These are phyloP conservation scores for Edaphochlamys debaryana DNA, from an alignment of 139 green algal genomes.

Conservation along the genomic window DNA sequence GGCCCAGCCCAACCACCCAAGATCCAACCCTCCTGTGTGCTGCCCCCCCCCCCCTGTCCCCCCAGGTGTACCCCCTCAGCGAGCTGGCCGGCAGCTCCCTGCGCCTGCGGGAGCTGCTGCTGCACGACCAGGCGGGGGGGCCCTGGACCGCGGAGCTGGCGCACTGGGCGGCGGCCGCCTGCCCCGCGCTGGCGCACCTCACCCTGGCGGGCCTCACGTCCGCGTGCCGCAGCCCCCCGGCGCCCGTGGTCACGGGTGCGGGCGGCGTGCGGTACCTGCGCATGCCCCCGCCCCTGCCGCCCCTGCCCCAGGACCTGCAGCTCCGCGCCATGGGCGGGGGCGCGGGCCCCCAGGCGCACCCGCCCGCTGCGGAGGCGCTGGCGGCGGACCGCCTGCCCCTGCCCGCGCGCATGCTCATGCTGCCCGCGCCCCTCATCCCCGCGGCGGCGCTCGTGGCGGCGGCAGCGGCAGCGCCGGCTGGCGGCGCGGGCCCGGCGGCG, in stretches of 20 bases:
- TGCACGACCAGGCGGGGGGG: neutral
- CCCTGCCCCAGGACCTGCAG: neutral
- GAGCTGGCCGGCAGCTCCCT: neutral
- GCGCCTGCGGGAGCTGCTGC: neutral
- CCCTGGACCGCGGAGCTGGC: neutral
- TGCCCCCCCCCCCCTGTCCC: too few species aligned
- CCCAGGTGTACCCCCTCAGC: neutral
- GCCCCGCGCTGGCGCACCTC: neutral
- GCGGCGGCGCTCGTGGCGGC: neutral
- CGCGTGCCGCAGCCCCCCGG: neutral
- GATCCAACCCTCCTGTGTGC: too few species aligned
- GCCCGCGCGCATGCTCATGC: too few species aligned
- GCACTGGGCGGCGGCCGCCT: neutral
- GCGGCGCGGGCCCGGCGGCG: too few species aligned
- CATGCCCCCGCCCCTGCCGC: too few species aligned
- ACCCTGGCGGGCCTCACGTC: neutral
- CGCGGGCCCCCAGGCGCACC: neutral
- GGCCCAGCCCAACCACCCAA: too few species aligned
- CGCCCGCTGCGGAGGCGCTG: neutral
- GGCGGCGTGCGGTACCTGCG: too few species aligned
- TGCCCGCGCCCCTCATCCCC: neutral
- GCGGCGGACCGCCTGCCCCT: neutral
- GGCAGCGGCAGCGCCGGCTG: too few species aligned
- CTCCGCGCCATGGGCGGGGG: neutral
- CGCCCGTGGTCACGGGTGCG: neutral